These are phyloP conservation scores for Claviceps sp. DNA, from an alignment of 2,329 filamentous ascomycete species.

Conservation along the genomic window DNA sequence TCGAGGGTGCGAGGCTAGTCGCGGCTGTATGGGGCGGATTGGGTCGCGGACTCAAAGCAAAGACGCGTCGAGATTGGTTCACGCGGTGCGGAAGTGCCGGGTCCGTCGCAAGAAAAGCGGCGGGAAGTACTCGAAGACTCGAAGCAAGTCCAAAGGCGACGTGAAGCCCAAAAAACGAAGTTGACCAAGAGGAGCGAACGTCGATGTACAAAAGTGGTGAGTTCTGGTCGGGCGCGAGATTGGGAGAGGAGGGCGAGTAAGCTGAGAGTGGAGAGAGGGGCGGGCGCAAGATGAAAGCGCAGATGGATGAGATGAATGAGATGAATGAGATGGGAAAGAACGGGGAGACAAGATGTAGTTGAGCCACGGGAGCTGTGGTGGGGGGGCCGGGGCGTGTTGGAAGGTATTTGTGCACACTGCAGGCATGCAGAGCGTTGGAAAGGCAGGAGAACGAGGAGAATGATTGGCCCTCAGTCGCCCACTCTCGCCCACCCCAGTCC, in stretches of 20 bases:
- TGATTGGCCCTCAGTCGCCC: slow-evolving; percentile 1
- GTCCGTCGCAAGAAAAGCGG: background rate
- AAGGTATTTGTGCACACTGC: slow-evolving; percentile 5
- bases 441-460: slow-evolving; percentile 3
- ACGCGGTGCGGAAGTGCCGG: background rate
- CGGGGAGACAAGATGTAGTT: slow-evolving; percentile 1
- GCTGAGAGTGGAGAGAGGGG: background rate
- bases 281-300: slow-evolving; percentile 1
- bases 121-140: background rate
- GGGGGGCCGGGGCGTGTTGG: background rate
- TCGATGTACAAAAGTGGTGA: background rate
- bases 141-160: background rate
- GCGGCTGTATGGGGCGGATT: background rate
- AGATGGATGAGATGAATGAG: slow-evolving; percentile 3
- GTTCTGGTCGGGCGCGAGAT: background rate
- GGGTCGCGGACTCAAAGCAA: slow-evolving; percentile 1
- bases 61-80: slow-evolving; percentile 3
- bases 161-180: background rate
- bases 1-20: slow-evolving; percentile 1
- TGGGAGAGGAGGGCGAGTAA: background rate
- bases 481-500: too few relatives aligned
- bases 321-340: slow-evolving; percentile 3
- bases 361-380: background rate
- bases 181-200: background rate
- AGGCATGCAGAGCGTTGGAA: slow-evolving; percentile 1